A percentile compares a stretch with the other conserved stretches of the same genome.
Evolutionary conservation across 768 basidiomycete species (phyloP).

Genomic region (Rickenella mellea): DNA sequence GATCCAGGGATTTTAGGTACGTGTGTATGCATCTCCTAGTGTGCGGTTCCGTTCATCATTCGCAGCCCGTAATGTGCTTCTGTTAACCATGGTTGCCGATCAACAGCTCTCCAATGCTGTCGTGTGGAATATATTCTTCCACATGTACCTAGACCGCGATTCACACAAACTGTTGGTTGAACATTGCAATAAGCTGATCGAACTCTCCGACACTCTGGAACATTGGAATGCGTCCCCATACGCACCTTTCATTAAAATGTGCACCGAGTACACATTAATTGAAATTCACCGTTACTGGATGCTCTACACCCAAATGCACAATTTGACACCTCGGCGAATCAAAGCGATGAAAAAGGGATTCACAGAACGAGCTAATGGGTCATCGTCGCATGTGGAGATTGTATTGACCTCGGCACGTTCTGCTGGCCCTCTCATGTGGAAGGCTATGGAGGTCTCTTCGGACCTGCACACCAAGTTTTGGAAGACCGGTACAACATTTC

Average conservation of each 20-base stretch:
- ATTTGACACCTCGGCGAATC: constrained; percentile 14
- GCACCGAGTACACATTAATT: constrained; percentile 25
- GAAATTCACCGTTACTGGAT: constrained; percentile 33
- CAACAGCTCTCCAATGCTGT: constrained; percentile 8
- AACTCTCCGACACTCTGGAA: constrained; percentile 20
- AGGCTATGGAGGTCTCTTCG: constrained; percentile 8
- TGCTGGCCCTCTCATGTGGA: constrained; percentile 25
- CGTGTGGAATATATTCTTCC: constrained; percentile 40
- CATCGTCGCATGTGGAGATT: constrained; percentile 4
- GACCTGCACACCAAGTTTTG: constrained; percentile 26
- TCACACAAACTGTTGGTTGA: constrained; percentile 21
- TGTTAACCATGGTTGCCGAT: constrained; percentile 34
- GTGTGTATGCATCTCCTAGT: constrained; percentile 1
- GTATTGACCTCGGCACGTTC: constrained; percentile 16
- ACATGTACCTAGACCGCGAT: constrained; percentile 32
- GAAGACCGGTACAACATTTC: constrained; percentile 30
- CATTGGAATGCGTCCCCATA: constrained; percentile 33
- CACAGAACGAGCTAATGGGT: constrained; percentile 11
- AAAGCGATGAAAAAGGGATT: constrained; percentile 15
- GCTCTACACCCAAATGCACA: constrained; percentile 17
- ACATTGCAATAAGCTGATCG: constrained; percentile 31
- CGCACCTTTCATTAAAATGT: constrained; percentile 26
- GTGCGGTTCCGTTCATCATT: background rate
- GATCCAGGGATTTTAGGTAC: constrained; percentile 39
- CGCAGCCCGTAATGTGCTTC: constrained; percentile 38